These are phyloP conservation scores for Pistacia vera DNA, from an alignment of 345 rosid species.

Conservation along the genomic window DNA sequence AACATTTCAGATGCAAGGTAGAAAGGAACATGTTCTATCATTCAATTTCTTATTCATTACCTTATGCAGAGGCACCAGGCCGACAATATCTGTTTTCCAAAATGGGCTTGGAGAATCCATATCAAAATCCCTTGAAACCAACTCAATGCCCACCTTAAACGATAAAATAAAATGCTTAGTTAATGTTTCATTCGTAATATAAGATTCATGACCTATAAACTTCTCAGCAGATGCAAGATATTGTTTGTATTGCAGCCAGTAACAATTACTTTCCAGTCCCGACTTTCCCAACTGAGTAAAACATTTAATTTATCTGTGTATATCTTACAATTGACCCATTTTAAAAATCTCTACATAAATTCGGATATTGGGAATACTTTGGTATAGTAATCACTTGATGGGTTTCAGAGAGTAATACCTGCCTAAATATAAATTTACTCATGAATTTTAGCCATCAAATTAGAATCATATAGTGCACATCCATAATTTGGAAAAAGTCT, in stretches of 20 bases:
- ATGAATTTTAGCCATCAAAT: constrained; percentile 3
- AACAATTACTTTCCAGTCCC: background rate
- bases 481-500: background rate
- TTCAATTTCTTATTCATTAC: constrained; percentile 35
- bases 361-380: too few species aligned
- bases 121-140: constrained; percentile 95
- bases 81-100: constrained; percentile 74
- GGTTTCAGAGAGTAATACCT: background rate
- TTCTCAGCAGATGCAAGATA: background rate
- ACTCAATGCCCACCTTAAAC: constrained; percentile 89
- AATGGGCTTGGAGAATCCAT: constrained; percentile 94
- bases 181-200: constrained; percentile 9
- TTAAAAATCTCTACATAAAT: background rate
- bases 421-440: background rate
- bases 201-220: background rate
- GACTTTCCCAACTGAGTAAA: constrained; percentile 2
- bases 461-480: background rate
- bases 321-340: background rate
- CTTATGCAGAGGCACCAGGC: constrained; percentile 97
- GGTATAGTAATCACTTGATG: constrained; percentile 5
- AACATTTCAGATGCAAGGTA: constrained; percentile 15
- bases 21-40: constrained; percentile 10
- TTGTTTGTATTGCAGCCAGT: background rate
- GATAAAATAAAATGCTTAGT: constrained; percentile 12
- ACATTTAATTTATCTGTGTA: background rate